Evolutionary conservation across 257 asterid species (phyloP).

Genomic region (Fraxinus pennsylvanica): DNA sequence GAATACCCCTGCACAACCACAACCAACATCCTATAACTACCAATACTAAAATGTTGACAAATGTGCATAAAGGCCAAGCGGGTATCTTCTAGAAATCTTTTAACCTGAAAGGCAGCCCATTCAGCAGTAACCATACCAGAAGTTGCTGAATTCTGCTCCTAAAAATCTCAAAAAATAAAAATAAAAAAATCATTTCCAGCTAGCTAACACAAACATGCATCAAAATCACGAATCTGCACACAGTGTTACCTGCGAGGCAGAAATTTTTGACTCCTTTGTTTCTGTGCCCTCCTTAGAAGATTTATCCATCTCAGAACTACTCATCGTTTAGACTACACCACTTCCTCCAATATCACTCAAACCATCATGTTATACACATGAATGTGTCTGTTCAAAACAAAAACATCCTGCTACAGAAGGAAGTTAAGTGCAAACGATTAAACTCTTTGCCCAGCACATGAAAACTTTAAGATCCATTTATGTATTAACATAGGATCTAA

Average conservation of each 20-base stretch:
- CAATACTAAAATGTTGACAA: conserved; percentile 17
- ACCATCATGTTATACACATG: conserved; percentile 38
- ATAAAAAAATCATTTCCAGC: not conserved
- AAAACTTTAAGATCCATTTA: not conserved
- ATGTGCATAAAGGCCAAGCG: not conserved
- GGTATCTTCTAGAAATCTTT: conserved; percentile 20
- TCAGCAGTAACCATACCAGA: conserved; percentile 73
- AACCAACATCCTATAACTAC: conserved; percentile 26
- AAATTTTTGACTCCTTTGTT: conserved; percentile 70
- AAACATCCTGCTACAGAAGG: not conserved
- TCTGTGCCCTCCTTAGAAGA: conserved; percentile 78
- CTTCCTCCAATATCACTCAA: conserved; percentile 29
- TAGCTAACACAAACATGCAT: not conserved
- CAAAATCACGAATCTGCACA: not conserved
- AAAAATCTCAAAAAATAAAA: conserved; percentile 14
- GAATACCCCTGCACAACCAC: conserved; percentile 43
- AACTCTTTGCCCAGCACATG: not conserved
- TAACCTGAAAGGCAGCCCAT: conserved; percentile 96
- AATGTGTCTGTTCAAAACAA: not conserved
- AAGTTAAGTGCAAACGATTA: not conserved
- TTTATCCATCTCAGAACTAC: conserved; percentile 79
- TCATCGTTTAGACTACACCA: conserved; percentile 54
- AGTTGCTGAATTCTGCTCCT: conserved; percentile 77
- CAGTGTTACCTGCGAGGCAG: conserved; percentile 56
- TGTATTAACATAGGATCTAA: not conserved